Evolutionary conservation across 345 rosid genomes (phyloP), one percentile per base, ranked within the genome.

Genomic region (Salix arbutifolia): DNA sequence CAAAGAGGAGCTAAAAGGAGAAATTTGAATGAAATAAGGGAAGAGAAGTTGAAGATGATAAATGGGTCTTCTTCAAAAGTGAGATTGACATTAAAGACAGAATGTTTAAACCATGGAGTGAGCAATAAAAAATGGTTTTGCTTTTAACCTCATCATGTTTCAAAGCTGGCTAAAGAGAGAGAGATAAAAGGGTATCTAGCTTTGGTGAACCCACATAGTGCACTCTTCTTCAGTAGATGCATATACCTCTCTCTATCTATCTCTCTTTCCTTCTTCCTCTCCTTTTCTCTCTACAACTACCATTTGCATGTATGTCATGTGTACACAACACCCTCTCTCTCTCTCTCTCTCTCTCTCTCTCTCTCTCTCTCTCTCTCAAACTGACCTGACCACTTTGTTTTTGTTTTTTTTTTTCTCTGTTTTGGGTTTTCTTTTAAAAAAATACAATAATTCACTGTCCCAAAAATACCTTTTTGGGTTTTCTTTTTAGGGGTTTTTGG

Each of bases 151-250:
- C 67, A 58, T 70, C 58, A 70, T 62, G 38, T 65, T 71, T 67
- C 23, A 37, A 58, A 46, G 69, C 28, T 19, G 37, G 26, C 10
- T 33, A 66, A 21, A 42, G 44, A 73, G 77, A 38, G 11, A 71
- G 8, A 53, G 16, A 30, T 44, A 50, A 65, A 30, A 11, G 46
- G 23, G 21, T 23, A 12, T 26, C 30, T 16, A 19, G 72, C 73
- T 79, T 72, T 37, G 56, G 72, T 76, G 67, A 68, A 48, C 66
- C 73, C 78, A 62, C 70, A 80, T 61, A 61, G 58, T 38, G 76
- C 83, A 74, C 74, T 56, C 74, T 8, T 23, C 8, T 46, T 70
- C 67, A 23, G 67, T 73, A 80, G 67, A 74, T 79, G 76, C 83
- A 71, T 23, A 37, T 9, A 70, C 0, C 31, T 23, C 5, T 4